Evolutionary conservation across 371 early-diverging fungal genomes (phyloP), one percentile per base, ranked within the genome.

Genomic region (Capillidium rhysosporum): DNA sequence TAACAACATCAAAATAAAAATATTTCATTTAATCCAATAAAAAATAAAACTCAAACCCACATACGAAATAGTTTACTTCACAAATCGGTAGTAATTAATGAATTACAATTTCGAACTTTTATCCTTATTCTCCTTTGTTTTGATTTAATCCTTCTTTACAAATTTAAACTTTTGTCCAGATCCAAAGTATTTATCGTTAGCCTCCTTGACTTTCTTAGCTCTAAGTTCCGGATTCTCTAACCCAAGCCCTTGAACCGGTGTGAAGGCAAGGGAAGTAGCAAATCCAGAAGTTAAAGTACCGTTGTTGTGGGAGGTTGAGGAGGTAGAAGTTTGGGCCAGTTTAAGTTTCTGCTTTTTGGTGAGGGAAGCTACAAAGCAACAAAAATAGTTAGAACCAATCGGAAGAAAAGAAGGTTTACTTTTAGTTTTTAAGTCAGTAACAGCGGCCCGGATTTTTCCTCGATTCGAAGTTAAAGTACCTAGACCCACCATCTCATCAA

Each of bases 181-280:
- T 16, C 77, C 80, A 73, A 94, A 94, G 64, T 88, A 94, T 56
- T 76, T 79, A 53, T 80, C 85, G 49, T 80, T 81, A 1, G 75
- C 73, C 30, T 73, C 71, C 56, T 81, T 78, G 29, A 75, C 67
- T 49, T 71, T 72, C 55, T 78, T 76, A 54, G 79, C 71, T 2
- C 66, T 67, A 5, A 78, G 73, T 25, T 83, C 84, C 0, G 97
- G 97, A 61, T 92, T 90, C 26, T 80, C 77, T 25, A 96, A 64
- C 63, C 94, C 95, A 62, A 96, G 81, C 49, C 95, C 94, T 64
- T 96, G 92, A 10, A 88, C 85, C 9, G 94, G 94, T 2, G 94
- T 96, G 57, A 96, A 93, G 1, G 95, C 84, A 4, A 96, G 67
- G 1, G 92, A 91, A 0, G 90, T 78, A 0, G 92, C 79, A 31